Base-by-base conservation (phyloP, 192 early-diverging fungal genomes). In the Coemansia sp. region DNA sequence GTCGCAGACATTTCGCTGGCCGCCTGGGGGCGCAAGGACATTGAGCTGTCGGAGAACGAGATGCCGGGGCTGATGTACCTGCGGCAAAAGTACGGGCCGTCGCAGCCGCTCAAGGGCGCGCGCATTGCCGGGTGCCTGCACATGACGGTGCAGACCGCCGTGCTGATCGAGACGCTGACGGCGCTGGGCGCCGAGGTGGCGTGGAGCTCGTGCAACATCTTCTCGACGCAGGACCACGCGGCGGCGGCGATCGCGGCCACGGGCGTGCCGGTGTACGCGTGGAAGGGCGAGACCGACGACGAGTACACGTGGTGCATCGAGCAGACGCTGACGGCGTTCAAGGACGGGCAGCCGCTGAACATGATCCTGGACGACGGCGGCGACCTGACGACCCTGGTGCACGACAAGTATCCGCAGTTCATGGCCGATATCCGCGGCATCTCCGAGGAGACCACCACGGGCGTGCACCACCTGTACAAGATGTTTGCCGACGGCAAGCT, bases 231-330 rank as follows among this genome's bases (percentile, higher is more conserved):
- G 80, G 93, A 98, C 81, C 95, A 98, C 69, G 95, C 95, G 49
- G 95, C 95, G 36, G 92, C 95, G 58, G 95, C 93, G 70, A 98
- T 98, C 60, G 95, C 95, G 58, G 90, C 86, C 64, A 85, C 93
- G 63, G 91, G 91, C 59, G 88, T 96, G 61, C 93, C 95, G 50
- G 95, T 98, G 66, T 98, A 85, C 57, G 93, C 93, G 77, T 96
- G 95, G 95, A 98, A 98, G 87, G 93, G 95, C 62, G 93, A 98
- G 85, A 95, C 93, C 64, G 95, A 96, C 79, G 93, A 98, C 81
- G 95, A 98, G 85, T 96, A 95, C 87, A 62, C 86, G 63, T 98
- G 95, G 95, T 96, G 95, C 84, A 91, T 98, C 62, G 89, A 98
- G 74, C 93, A 98, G 81, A 87, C 90, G 60, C 78, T 98, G 63